Evolutionary conservation across 139 green algal species (phyloP), one percentile per base, ranked within the genome.

Genomic region (Coelastrella sp.): DNA sequence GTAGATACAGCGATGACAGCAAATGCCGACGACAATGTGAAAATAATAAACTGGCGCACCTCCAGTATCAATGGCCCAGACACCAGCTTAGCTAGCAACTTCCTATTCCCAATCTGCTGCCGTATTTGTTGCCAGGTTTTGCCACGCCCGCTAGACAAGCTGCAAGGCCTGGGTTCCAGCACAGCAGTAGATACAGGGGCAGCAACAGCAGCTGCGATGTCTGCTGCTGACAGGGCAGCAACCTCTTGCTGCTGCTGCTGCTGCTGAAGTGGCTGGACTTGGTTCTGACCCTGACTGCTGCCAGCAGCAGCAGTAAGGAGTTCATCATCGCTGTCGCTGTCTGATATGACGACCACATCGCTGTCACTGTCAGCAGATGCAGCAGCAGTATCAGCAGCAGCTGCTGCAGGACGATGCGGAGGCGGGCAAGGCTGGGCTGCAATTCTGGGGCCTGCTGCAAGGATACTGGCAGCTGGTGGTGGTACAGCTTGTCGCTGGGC

Each of bases 221-320:
- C 68, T 32, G 4, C 74, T 7, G 74, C 74, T 80, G 74, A 59
- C 74, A 57, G 3, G 17, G 71, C 71, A 11, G 17, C 14, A 22
- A 5, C 23, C 4, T 80, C 22, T 23, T 80, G 74, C 74, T 80
- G 74, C 74, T 80, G 73, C 73, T 80, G 73, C 20, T 80, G n/a
- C n/a, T 80, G 68, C 68, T 80, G 74, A 22, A 58, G 74, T 7
- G 57, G 5, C 74, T 80, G 74, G 23, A 14, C 6, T 57, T 57
- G 16, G 13, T n/a, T 11, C 16, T 32, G 71, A 3, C 6, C 71
- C 6, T 11, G 6, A 22, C 17, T 80, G 74, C 23, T 58, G 74
- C 23, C 22, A 58, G 22, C 22, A 58, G 74, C 22, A 80, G 74
- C 74, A 7, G n/a, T 14, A 58, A 17, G 74, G n/a, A 19, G 23